phyloP scores from a whole-genome alignment of 2,329 filamentous ascomycete genomes.

The Epichloe festucae region DNA sequence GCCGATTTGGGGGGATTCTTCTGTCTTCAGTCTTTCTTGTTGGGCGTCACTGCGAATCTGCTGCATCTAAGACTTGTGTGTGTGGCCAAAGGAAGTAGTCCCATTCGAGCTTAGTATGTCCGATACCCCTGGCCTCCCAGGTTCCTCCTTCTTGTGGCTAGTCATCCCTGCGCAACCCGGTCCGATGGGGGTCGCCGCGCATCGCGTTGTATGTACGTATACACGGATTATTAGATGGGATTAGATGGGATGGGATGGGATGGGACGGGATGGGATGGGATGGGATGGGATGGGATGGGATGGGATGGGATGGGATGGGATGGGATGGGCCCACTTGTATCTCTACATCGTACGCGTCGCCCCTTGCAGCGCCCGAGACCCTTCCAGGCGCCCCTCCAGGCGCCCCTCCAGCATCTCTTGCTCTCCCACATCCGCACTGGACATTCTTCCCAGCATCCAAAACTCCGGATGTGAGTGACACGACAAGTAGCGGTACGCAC shows the following conservation, averaged over 20 bases:
- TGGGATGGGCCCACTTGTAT: slow-evolving; percentile 1
- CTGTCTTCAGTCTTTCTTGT: background rate
- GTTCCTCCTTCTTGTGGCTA: background rate
- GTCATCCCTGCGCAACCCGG: background rate
- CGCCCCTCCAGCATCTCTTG: too few species aligned
- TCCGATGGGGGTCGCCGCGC: slow-evolving; percentile 7
- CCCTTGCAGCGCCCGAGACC: background rate
- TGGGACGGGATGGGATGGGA: background rate
- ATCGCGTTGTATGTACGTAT: slow-evolving; percentile 1
- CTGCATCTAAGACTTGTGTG: too few species aligned
- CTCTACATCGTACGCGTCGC: background rate
- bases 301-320: background rate
- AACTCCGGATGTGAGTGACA: background rate
- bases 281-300: background rate
- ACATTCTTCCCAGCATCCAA: background rate
- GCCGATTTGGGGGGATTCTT: background rate
- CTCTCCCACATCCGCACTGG: too few species aligned
- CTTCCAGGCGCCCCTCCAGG: background rate
- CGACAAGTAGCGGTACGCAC: background rate
- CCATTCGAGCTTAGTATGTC: slow-evolving; percentile 8
- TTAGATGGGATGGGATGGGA: background rate
- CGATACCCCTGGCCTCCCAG: slow-evolving; percentile 8
- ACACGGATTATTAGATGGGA: background rate
- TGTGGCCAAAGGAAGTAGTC: background rate
- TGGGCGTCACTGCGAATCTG: background rate